These are phyloP conservation scores for Apium graveolens DNA, from an alignment of 129 eudicot species.

Conservation along the genomic window DNA sequence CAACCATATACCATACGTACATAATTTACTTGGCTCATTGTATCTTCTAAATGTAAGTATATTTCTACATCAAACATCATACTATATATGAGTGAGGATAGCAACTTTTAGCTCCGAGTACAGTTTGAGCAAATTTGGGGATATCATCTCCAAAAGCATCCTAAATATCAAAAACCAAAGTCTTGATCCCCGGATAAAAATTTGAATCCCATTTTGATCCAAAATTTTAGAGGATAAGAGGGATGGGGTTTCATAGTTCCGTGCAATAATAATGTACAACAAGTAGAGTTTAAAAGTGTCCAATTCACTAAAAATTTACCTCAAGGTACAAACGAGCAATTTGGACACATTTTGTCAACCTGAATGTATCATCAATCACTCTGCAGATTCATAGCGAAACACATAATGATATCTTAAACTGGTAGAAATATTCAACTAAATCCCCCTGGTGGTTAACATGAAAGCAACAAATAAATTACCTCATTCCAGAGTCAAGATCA, in stretches of 20 bases:
- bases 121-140: not conserved
- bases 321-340: slow-evolving; percentile 95
- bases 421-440: not conserved
- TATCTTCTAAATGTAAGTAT: not conserved
- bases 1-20: not conserved
- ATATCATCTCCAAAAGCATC: not conserved
- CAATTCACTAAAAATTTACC: slow-evolving; percentile 28
- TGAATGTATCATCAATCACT: slow-evolving; percentile 84
- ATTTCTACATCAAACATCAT: not conserved
- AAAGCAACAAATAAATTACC: slow-evolving; percentile 33
- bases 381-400: slow-evolving; percentile 29
- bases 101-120: not conserved
- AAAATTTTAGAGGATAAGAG: too few relatives aligned
- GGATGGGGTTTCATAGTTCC: too few relatives aligned
- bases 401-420: not conserved
- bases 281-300: too few relatives aligned
- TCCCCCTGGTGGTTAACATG: not conserved
- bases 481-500: slow-evolving; percentile 96
- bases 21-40: not conserved
- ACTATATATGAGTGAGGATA: not conserved
- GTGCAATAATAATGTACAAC: too few relatives aligned
- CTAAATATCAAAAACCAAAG: too few relatives aligned
- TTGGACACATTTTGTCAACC: slow-evolving; percentile 85
- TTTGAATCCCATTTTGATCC: too few relatives aligned
- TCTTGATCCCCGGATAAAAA: too few relatives aligned